Percentiles rank a stretch among this genome's conserved stretches.
These are phyloP conservation scores for Hanseniaspora clermontiae DNA, from an alignment of 805 yeast species.

Conservation along the genomic window DNA sequence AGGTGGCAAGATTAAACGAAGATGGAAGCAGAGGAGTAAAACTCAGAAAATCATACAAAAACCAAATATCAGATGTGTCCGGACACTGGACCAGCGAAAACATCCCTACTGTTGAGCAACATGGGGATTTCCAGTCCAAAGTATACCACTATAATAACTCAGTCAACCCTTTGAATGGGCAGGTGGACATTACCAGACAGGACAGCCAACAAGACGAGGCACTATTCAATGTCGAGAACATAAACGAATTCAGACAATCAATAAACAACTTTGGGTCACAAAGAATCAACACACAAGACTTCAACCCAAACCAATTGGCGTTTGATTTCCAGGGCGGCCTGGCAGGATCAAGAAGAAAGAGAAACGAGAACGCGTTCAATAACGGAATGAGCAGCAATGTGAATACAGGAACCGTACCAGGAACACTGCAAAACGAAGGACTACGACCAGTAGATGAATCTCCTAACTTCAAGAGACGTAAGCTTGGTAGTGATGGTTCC, in stretches of 20 bases:
- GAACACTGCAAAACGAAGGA: neutral
- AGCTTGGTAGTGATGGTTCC: neutral
- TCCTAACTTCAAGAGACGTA: constrained; percentile 6
- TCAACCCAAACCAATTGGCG: constrained; percentile 3
- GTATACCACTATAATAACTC: constrained; percentile 23
- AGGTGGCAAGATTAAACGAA: constrained; percentile 75
- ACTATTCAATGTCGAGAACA: constrained; percentile 2
- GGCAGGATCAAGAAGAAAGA: constrained; percentile 2
- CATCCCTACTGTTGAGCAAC: constrained; percentile 40
- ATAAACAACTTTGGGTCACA: constrained; percentile 3
- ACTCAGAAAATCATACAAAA: constrained; percentile 85
- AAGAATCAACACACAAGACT: constrained; percentile 5
- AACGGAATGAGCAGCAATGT: neutral
- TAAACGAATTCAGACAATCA: neutral
- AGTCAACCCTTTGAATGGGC: constrained; percentile 15
- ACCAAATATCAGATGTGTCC: constrained; percentile 76
- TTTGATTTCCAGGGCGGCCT: constrained; percentile 8
- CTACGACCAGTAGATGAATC: constrained; percentile 9
- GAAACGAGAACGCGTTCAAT: neutral
- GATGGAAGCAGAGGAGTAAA: constrained; percentile 88
- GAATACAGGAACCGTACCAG: neutral
- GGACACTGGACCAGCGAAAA: constrained; percentile 45
- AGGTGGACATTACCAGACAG: constrained; percentile 19
- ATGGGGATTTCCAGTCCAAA: constrained; percentile 27
- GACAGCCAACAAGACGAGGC: constrained; percentile 17